Base-by-base conservation (phyloP, 352 stramenopile genomes). In the Phytophthora aleatoria region DNA sequence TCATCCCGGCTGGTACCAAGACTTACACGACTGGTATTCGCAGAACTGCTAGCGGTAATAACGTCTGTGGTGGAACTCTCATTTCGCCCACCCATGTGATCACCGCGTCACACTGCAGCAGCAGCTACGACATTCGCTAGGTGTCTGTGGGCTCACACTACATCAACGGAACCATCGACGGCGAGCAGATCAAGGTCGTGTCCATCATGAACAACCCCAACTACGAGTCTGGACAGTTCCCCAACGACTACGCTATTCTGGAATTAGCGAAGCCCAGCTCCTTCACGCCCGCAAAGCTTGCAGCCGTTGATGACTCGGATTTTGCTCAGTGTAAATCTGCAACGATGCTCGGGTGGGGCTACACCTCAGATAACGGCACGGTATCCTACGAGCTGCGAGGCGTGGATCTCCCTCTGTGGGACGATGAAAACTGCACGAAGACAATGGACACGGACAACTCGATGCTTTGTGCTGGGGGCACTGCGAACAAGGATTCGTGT, bases 391-490 rank as follows among this genome's bases (percentile, higher is more conserved):
- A 75, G 6, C 54, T 89, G n/a, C 41, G 62, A 27, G 44, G 54
- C 7, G 75, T 87, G 4, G 58, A 74, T 6, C 53, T 89, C 0
- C 52, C 67, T 16, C 44, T 84, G 11, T 44, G 74, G 16, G 60
- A 69, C 3, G 67, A 87, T 41, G 44, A 58, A 4, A 64, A 64
- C 8, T 89, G 75, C 39, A 70, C 61, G 0, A 49, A 39, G 16
- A 41, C 52, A 11, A 51, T 67, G 16, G 52, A 53, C 5, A 30
- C 33, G 0, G 52, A 74, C 20, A 65, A 73, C 45, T 54, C 42
- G 16, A 87, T 89, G 80, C 12, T 86, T n/a, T 89, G 80, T 33
- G 76, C 77, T 7, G 77, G 73, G 1, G 76, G 77, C 2, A 41
- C 71, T 43, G 33, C 30, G 9, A 56, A 61, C 16, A 39, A 61